phyloP scores from a whole-genome alignment of 345 rosid genomes.

The Capsella bursapastoris region DNA sequence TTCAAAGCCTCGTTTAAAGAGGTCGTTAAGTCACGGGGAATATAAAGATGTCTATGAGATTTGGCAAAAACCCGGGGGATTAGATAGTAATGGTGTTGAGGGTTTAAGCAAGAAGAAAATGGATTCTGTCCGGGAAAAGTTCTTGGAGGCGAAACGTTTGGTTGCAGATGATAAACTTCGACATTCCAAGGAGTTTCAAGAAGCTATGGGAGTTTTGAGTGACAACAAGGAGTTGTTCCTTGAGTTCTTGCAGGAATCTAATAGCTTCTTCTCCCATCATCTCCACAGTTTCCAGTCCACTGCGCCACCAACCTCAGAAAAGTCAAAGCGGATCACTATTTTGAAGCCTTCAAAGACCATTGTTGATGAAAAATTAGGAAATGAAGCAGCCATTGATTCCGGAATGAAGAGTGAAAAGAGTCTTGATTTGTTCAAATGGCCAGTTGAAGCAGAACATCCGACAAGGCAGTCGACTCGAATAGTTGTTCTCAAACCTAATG shows the following conservation, averaged over 20 bases:
- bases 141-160: slow-evolving; percentile 85
- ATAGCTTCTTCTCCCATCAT: slow-evolving; percentile 66
- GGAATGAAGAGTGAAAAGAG: slow-evolving; percentile 44
- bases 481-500: slow-evolving; percentile 85
- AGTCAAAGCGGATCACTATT: slow-evolving; percentile 75
- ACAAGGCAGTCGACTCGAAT: slow-evolving; percentile 67
- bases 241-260: slow-evolving; percentile 78
- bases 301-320: slow-evolving; percentile 55
- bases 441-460: slow-evolving; percentile 53
- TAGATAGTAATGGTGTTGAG: slow-evolving; percentile 30
- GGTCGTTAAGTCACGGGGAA: slow-evolving; percentile 63
- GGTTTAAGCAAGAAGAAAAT: slow-evolving; percentile 60
- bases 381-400: slow-evolving; percentile 47
- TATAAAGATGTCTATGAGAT: slow-evolving; percentile 61
- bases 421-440: slow-evolving; percentile 45
- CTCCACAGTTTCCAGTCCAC: slow-evolving; percentile 54
- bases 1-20: slow-evolving; percentile 54
- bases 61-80: slow-evolving; percentile 49
- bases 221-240: slow-evolving; percentile 78
- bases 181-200: slow-evolving; percentile 80
- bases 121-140: slow-evolving; percentile 86
- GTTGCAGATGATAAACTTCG: slow-evolving; percentile 84
- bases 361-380: slow-evolving; percentile 52
- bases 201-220: slow-evolving; percentile 83
- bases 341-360: slow-evolving; percentile 74